phyloP scores from a whole-genome alignment of 225 moss, liverwort and hornwort species.

The Pseudisothecium myosuroides region DNA sequence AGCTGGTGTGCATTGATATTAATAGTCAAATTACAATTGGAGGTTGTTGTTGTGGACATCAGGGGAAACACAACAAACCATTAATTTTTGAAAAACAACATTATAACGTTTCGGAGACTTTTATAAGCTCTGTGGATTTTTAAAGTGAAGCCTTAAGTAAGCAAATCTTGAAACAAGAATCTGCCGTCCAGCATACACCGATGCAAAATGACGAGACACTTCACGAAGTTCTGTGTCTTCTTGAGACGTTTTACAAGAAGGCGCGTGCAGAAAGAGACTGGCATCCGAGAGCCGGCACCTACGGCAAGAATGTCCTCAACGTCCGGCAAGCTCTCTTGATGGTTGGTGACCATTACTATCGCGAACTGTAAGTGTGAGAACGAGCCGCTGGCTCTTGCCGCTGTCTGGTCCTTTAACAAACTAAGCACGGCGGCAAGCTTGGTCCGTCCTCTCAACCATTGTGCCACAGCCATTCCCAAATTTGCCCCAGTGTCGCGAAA shows the following conservation, averaged over 20 bases:
- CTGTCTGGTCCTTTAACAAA: constrained; percentile 31
- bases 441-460: constrained; percentile 24
- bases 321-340: constrained; percentile 23
- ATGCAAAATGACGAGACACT: constrained; percentile 37
- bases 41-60: too few species aligned
- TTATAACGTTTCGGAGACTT: too few species aligned
- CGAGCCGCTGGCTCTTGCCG: constrained; percentile 14
- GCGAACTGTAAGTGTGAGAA: constrained; percentile 7
- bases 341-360: constrained; percentile 22
- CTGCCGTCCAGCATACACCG: constrained; percentile 38
- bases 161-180: constrained; percentile 47
- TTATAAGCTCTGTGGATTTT: background rate
- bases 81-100: background rate
- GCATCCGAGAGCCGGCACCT: constrained; percentile 21
- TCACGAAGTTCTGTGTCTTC: constrained; percentile 34
- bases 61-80: background rate
- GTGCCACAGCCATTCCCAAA: constrained; percentile 34
- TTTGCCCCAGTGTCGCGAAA: background rate
- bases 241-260: constrained; percentile 24
- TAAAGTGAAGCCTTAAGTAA: background rate
- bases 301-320: constrained; percentile 23
- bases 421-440: constrained; percentile 15
- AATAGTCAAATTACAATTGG: background rate
- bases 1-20: background rate
- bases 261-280: constrained; percentile 20